Percentiles rank a stretch among this genome's conserved stretches.
phyloP scores from a whole-genome alignment of 352 stramenopile species.

The Pythium plurisporium region DNA sequence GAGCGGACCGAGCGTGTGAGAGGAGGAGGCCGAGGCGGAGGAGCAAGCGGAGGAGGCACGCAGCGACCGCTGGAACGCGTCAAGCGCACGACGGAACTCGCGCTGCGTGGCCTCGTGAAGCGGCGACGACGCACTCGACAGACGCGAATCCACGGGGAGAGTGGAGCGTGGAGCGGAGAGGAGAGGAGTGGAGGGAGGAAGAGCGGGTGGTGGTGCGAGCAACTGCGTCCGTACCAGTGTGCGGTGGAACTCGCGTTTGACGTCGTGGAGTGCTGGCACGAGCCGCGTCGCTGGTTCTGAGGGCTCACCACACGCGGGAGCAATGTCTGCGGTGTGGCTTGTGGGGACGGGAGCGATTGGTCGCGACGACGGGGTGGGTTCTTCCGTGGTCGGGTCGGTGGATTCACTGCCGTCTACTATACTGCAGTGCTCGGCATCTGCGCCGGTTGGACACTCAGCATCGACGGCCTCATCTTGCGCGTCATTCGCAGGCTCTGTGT shows the following conservation, averaged over 20 bases:
- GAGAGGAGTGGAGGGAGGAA: neutral
- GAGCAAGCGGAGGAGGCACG: constrained; percentile 2
- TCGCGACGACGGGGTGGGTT: too few relatives aligned
- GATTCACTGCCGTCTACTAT: too few relatives aligned
- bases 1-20: neutral
- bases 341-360: too few relatives aligned
- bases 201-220: neutral
- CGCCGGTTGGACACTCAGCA: too few relatives aligned
- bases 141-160: too few relatives aligned
- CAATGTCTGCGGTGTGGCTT: too few relatives aligned
- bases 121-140: neutral
- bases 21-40: neutral
- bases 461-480: neutral
- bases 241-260: constrained; percentile 5
- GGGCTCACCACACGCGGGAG: neutral
- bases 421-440: too few relatives aligned
- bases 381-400: too few relatives aligned
- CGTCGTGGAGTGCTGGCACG: neutral
- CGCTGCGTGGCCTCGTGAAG: constrained; percentile 21
- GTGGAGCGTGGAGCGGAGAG: neutral
- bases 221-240: constrained; percentile 17
- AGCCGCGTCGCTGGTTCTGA: neutral
- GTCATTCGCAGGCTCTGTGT: neutral
- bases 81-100: constrained; percentile 40
- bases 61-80: constrained; percentile 50